A percentile compares a stretch with the other conserved stretches of the same genome.
Evolutionary conservation across 2,329 filamentous ascomycete species (phyloP).

Genomic region (Pestalotiopsis sp.): DNA sequence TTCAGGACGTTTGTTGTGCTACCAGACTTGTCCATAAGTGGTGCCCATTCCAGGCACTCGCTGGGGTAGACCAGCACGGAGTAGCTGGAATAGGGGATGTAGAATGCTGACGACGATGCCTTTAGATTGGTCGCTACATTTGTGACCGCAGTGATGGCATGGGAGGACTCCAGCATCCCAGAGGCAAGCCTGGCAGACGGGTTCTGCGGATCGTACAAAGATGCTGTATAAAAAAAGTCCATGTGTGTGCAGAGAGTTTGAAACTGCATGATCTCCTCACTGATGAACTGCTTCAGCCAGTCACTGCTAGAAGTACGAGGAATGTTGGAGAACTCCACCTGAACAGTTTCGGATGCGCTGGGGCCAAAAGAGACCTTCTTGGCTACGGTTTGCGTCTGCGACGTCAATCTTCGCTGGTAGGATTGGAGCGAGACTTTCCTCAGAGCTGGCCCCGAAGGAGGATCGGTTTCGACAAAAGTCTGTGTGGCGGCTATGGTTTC

Average conservation of each 20-base stretch:
- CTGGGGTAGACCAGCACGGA: constrained; percentile 33
- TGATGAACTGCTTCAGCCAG: constrained; percentile 29
- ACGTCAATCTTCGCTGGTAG: constrained; percentile 27
- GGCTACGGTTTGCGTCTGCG: constrained; percentile 27
- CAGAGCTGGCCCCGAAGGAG: not conserved
- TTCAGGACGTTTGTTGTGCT: constrained; percentile 20
- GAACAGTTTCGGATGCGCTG: constrained; percentile 21
- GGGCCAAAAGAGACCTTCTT: constrained; percentile 29
- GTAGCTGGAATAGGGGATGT: constrained; percentile 27
- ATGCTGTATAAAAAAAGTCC: constrained; percentile 24
- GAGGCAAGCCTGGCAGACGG: constrained; percentile 22
- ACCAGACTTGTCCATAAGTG: constrained; percentile 17
- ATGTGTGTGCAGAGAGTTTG: constrained; percentile 24
- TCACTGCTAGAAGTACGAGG: constrained; percentile 20
- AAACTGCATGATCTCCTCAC: constrained; percentile 25
- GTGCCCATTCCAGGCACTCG: constrained; percentile 25
- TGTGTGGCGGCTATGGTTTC: not conserved
- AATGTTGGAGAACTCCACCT: constrained; percentile 27
- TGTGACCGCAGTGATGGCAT: constrained; percentile 19
- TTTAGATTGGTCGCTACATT: constrained; percentile 27
- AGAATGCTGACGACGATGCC: constrained; percentile 23
- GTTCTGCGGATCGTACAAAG: constrained; percentile 16
- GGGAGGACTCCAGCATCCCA: constrained; percentile 23
- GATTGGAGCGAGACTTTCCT: constrained; percentile 25
- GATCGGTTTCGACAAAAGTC: not conserved